Percentiles rank a stretch among this genome's conserved stretches.
phyloP scores from a whole-genome alignment of 1,284 basidiomycete genomes.

The Marasmius oreades region DNA sequence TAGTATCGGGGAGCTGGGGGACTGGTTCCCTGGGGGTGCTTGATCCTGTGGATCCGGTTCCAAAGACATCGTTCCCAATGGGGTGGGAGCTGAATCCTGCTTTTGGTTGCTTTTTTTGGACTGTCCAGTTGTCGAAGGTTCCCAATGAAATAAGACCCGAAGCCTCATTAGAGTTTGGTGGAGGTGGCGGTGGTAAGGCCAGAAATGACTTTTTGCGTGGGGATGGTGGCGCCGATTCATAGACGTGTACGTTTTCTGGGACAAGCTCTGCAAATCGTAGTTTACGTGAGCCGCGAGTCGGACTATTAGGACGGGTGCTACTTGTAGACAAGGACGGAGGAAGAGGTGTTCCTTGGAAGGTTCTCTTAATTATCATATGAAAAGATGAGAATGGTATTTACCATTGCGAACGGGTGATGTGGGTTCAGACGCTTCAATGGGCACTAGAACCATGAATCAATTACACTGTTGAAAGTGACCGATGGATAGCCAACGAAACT shows the following conservation, averaged over 20 bases:
- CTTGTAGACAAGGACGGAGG: conserved; percentile 21
- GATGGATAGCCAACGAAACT: not conserved
- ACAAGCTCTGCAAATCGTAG: conserved; percentile 45
- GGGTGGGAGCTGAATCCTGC: not conserved
- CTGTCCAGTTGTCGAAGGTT: not conserved
- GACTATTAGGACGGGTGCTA: conserved; percentile 34
- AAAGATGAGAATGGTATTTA: not conserved
- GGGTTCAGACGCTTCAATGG: conserved; percentile 8
- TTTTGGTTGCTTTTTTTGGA: not conserved
- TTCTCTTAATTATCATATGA: not conserved
- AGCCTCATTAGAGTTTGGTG: conserved; percentile 40
- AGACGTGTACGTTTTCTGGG: conserved; percentile 61
- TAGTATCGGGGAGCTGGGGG: not conserved
- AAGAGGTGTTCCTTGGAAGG: not conserved
- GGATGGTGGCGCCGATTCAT: conserved; percentile 74
- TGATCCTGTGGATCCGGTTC: not conserved
- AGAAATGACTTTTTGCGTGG: conserved; percentile 49
- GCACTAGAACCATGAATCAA: conserved; percentile 4
- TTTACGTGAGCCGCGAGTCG: conserved; percentile 38
- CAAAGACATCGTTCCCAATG: not conserved
- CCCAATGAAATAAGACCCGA: conserved; percentile 18
- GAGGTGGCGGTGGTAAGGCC: conserved; percentile 50
- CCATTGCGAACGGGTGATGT: conserved; percentile 6
- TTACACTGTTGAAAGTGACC: not conserved
- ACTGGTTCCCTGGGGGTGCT: not conserved